Evolutionary conservation across 306 rosid species (phyloP), one percentile per base, ranked within the genome.

Genomic region (Citrullus colocynthis): DNA sequence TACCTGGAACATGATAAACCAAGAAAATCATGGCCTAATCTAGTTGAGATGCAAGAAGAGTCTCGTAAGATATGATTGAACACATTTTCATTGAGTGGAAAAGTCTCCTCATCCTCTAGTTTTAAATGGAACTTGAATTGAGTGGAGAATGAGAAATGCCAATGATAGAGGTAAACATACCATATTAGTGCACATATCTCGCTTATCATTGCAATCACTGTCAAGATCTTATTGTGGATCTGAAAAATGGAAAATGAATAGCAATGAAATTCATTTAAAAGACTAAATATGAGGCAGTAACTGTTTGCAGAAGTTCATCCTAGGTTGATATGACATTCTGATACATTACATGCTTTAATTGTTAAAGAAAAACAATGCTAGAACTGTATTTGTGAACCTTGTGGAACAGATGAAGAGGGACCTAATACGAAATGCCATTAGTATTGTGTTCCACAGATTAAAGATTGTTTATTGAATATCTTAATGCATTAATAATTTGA

Each of bases 121-220:
- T 18, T 9, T 41, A 58, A 54, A 70, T n/a, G 73, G 6, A 61
- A 60, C 78, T 76, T 42, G 78, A 69, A 79, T 58, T 15, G 3
- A 36, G 17, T 24, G 9, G 82, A 81, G 44, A 58, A 75, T 2
- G 82, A 81, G 44, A 58, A 75, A 52, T 51, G 78, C 5, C 63
- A 34, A 39, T 34, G 52, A 61, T 74, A 78, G 78, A 57, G 65
- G 67, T 21, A 76, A 75, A 83, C 88, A 86, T 82, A 95, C 99
- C 99, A 92, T 61, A 95, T 56, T 42, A 95, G 96, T 41, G 99
- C 97, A 2, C 91, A 88, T 28, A 92, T 85, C 93, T 95, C 99
- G 56, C 89, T 41, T 82, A 90, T 83, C 78, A 90, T 88, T 16
- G 96, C 97, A 78, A 95, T 39, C 82, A 95, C 79, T 1, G 99